A percentile compares a stretch with the other conserved stretches of the same genome.
phyloP scores from a whole-genome alignment of 192 early-diverging fungal species.

The Coemansia javaensis region DNA sequence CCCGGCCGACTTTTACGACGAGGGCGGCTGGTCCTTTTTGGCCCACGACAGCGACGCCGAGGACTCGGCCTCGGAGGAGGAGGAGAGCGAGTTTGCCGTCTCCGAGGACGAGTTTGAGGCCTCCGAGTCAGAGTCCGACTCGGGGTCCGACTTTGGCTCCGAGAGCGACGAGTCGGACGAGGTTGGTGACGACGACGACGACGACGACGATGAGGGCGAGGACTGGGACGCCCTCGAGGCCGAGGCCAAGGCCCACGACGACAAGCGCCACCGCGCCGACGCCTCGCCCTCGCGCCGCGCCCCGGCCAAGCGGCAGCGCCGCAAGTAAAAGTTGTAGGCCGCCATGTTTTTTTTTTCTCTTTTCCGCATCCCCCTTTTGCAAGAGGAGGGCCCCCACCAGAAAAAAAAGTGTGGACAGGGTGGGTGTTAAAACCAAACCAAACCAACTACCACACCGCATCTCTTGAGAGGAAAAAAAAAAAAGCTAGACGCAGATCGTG shows the following conservation, averaged over 20 bases:
- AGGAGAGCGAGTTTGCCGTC: constrained; percentile 61
- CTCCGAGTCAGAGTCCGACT: constrained; percentile 43
- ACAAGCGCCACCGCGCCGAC: constrained; percentile 22
- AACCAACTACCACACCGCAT: too few relatives aligned
- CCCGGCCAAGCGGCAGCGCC: constrained; percentile 41
- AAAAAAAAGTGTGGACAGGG: too few relatives aligned
- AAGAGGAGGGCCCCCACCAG: too few relatives aligned
- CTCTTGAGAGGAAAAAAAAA: too few relatives aligned
- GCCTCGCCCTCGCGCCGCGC: constrained; percentile 6
- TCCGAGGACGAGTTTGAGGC: constrained; percentile 56
- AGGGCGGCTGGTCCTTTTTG: constrained; percentile 93
- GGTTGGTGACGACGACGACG: constrained; percentile 48
- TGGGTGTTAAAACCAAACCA: too few relatives aligned
- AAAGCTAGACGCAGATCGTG: constrained; percentile 16
- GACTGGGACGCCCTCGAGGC: constrained; percentile 83
- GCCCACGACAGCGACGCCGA: constrained; percentile 60
- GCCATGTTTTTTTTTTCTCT: too few relatives aligned
- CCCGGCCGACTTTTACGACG: constrained; percentile 83
- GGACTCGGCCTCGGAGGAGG: constrained; percentile 54
- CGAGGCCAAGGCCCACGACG: constrained; percentile 60
- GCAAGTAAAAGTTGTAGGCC: too few relatives aligned
- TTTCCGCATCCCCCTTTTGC: too few relatives aligned
- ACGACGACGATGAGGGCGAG: constrained; percentile 66
- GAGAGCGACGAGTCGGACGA: constrained; percentile 47
- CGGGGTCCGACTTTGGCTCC: constrained; percentile 53